Conservation (phyloP, 2,329 filamentous ascomycete genomes). For the Xylariaceae sp. region DNA sequence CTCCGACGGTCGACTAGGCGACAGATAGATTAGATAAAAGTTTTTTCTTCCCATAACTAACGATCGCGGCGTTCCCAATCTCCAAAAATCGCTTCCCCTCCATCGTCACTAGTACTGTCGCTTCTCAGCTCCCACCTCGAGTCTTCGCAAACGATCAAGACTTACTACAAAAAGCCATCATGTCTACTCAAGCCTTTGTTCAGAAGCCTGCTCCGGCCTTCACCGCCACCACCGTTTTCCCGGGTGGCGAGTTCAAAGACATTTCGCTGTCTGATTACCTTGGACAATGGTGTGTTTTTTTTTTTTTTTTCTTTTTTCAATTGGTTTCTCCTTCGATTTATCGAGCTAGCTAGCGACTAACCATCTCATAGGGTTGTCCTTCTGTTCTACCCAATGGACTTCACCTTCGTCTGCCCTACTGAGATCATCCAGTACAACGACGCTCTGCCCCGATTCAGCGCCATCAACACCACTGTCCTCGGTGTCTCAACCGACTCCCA, state of each 20-base stretch:
- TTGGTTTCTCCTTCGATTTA: background rate
- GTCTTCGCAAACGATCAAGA: background rate
- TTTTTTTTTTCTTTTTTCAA: slow-evolving; percentile 1
- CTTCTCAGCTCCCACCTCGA: too few relatives aligned
- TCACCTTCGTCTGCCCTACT: slow-evolving; percentile 64
- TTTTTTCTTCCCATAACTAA: background rate
- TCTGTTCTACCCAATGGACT: slow-evolving; percentile 64
- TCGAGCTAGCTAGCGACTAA: background rate
- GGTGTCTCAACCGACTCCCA: slow-evolving; percentile 60
- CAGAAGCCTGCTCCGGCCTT: slow-evolving; percentile 46
- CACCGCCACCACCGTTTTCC: slow-evolving; percentile 45
- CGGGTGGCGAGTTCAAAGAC: slow-evolving; percentile 44
- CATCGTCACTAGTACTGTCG: background rate
- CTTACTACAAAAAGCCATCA: slow-evolving; percentile 16
- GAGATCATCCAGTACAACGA: slow-evolving; percentile 64
- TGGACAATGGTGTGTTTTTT: slow-evolving; percentile 41
- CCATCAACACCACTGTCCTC: slow-evolving; percentile 55
- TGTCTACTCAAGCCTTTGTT: slow-evolving; percentile 41
- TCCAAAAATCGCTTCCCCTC: background rate
- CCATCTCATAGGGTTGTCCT: slow-evolving; percentile 50
- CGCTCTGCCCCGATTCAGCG: slow-evolving; percentile 54
- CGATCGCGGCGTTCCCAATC: background rate
- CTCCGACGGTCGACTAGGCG: background rate
- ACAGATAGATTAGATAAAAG: background rate
- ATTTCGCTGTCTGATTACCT: slow-evolving; percentile 39